Evolutionary conservation across 352 stramenopile genomes (phyloP).

Genomic region (Pythium aristosporum): DNA sequence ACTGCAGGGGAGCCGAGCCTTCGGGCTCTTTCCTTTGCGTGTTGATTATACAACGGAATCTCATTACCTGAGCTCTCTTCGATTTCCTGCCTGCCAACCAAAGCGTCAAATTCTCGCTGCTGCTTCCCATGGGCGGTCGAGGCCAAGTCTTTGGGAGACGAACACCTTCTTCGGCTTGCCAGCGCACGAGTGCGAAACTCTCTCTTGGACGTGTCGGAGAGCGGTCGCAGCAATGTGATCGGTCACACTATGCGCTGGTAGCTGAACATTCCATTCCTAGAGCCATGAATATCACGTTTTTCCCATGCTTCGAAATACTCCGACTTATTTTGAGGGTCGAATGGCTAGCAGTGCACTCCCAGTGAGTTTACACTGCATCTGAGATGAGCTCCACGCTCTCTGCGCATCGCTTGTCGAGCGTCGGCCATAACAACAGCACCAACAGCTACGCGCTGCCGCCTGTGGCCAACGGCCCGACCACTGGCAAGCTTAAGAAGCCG

Average conservation of each 20-base stretch:
- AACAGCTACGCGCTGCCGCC: background rate
- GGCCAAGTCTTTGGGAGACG: slow-evolving; percentile 90
- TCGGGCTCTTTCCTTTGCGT: slow-evolving; percentile 30
- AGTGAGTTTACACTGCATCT: background rate
- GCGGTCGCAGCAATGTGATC: slow-evolving; percentile 71
- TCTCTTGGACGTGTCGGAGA: slow-evolving; percentile 36
- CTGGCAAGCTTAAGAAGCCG: background rate
- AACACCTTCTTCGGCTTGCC: slow-evolving; percentile 22
- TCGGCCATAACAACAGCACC: background rate
- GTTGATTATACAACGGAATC: slow-evolving; percentile 88
- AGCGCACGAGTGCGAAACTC: slow-evolving; percentile 27
- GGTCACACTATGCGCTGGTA: slow-evolving; percentile 17
- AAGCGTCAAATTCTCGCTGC: slow-evolving; percentile 91
- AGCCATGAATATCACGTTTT: slow-evolving; percentile 1
- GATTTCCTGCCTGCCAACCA: slow-evolving; percentile 35
- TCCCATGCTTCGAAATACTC: background rate
- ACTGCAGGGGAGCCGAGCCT: slow-evolving; percentile 29
- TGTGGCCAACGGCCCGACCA: background rate
- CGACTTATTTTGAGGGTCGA: background rate
- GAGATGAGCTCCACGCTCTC: background rate
- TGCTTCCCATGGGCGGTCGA: slow-evolving; percentile 66
- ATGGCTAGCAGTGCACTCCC: background rate
- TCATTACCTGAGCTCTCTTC: slow-evolving; percentile 86
- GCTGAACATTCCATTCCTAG: slow-evolving; percentile 21
- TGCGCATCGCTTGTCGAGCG: background rate